Base-by-base conservation (phyloP, 192 early-diverging fungal genomes). In the Coemansia umbellata region DNA sequence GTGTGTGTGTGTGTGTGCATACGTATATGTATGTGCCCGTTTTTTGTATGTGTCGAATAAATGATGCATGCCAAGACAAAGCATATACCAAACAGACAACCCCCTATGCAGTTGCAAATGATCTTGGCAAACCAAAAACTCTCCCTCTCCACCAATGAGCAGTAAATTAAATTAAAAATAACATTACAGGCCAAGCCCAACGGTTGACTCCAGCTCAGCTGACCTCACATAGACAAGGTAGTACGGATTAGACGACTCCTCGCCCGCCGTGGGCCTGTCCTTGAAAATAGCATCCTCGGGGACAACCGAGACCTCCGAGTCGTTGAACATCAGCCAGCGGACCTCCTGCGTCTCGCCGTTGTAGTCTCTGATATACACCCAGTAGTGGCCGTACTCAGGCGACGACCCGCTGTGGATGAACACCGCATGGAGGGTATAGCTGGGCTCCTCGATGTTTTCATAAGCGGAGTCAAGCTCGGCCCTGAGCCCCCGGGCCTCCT, bases 241-340 rank as follows among this genome's bases (percentile, higher is more conserved):
- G 47, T 87, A 88, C 0, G 84, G 84, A n/a, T 86, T 91, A 7
- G 86, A 82, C 8, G 37, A 6, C 17, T 59, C 60, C 5, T 66
- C 43, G 19, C 73, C 76, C 0, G 77, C 77, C 11, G 59, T 79
- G 0, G 80, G 74, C 15, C 68, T 55, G 13, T 82, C 80, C 0
- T 70, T 59, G 49, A 86, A 82, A 0, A 89, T 78, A 22, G 86
- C 85, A 5, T 37, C 22, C 10, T 81, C 74, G 31, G 62, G 57
- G 9, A 82, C 80, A 53, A 81, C 81, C 0, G 80, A 71, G 0
- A 91, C 84, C n/a, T 66, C 8, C 7, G 85, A 82, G 55, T 91
- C 89, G 47, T 89, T 91, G 37, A 84, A 91, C 41, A 86, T 85
- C 36, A 85, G 65, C 87, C 89, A 91, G 9, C 84, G 77, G 13